Base-by-base conservation (phyloP, 345 rosid genomes). In the Mallotus nudiflorus region DNA sequence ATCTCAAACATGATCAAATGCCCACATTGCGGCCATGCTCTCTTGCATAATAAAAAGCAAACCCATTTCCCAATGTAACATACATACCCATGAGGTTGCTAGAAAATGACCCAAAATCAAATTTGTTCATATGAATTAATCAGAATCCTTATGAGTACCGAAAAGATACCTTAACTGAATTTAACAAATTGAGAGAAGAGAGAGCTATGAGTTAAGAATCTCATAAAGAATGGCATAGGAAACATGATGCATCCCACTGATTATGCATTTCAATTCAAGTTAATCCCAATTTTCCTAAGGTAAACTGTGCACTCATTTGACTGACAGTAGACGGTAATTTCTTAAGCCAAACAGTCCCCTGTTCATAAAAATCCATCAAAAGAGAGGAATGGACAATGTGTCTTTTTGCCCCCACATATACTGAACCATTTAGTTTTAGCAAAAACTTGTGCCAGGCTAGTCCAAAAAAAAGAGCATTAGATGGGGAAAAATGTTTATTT, bases 401-500 rank as follows among this genome's bases (percentile, higher is more conserved):
- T 0, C 22, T 20, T 52, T 22, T 52, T 42, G 2, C 46, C 14
- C 46, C 48, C 48, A 11, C 27, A 65, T 53, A 28, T 68, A 59
- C 62, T 35, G 63, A 56, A 24, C 56, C 64, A 46, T 12, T 56
- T 28, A 51, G 35, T 35, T 15, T 8, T 60, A 56, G 48, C 48
- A 65, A 14, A 13, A 2, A 55, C 48, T 72, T 37, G 37, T 40
- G 51, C 27, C 57, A 39, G 44, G 31, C 28, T 66, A 58, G 54
- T 58, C 42, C 24, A 19, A 14, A 46, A 45, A 33, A 46, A 37
- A 15, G 3, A 14, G 27, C 18, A 15, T 1, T 2, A 13, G 18
- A 6, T n/a, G n/a, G 40, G 24, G 1, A 55, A 4, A 28, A 14
- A 24, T 18, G 48, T 66, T 71, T 77, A 86, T 69, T 87, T 85